Base-by-base conservation (phyloP, 2,329 filamentous ascomycete genomes). In the Penicillium psychrosexuale region DNA sequence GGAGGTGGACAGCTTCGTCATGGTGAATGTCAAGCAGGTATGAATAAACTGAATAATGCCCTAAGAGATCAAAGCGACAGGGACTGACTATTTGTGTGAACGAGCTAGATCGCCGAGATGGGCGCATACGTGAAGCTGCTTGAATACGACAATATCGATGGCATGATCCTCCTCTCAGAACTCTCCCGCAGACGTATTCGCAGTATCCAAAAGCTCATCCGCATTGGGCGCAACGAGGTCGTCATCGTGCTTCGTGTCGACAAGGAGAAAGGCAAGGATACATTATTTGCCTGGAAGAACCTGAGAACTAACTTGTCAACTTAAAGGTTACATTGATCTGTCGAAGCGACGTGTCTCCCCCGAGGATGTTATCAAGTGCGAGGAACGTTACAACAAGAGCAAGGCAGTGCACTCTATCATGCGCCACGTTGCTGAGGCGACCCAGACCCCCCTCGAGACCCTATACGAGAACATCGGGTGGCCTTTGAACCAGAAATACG, bases 361-460 rank as follows among this genome's bases (percentile, higher is more conserved):
- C 42, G 94, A 99, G 75, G 94, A 99, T 80, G 94, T 97, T 61
- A 83, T 96, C 67, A 97, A 97, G 80, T 99, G 95, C 75, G 94
- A 99, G 75, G 94, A 99, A 81, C 86, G 94, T 67, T 99, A 97
- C 84, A 99, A 99, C 85, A 99, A 99, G 87, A 90, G 91, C 81
- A 99, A 99, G 82, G 95, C 96, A 82, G 94, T 97, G 38, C 94
- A 99, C 78, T 95, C 91, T 51, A 97, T 99, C 77, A 93, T 99
- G 90, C 88, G 93, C 75, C 94, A 99, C 76, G 94, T 99, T 60
- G 93, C 94, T 64, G 92, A 99, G 80, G 97, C 97, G 84, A 96
- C 91, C 40, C 86, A 89, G 72, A 89, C 86, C 30, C 92, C 93
- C n/a, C 95, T 99, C 70, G 91, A 97, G 81, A 84, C 86, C 49